Evolutionary conservation across 2,329 filamentous ascomycete species (phyloP).

Genomic region (Polychaeton citri): DNA sequence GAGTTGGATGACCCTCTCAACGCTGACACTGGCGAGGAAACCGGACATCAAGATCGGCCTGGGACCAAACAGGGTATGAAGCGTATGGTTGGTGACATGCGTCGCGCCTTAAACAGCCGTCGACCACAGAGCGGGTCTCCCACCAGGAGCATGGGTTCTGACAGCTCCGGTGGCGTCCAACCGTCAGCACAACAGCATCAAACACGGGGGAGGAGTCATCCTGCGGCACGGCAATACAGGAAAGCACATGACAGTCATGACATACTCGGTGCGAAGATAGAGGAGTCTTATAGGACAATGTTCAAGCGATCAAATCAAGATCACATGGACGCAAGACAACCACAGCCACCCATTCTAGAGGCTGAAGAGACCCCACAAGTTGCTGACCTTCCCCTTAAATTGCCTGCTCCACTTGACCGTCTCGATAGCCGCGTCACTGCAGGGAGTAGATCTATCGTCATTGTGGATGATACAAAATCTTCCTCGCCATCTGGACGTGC

Average conservation of each 20-base stretch:
- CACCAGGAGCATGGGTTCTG: conserved; percentile 8
- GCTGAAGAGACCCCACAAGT: background rate
- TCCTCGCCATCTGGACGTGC: background rate
- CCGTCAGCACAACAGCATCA: conserved; percentile 44
- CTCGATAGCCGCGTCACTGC: conserved; percentile 49
- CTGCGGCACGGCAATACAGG: conserved; percentile 14
- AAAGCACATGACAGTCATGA: conserved; percentile 35
- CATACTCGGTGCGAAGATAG: conserved; percentile 46
- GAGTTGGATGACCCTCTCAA: conserved; percentile 17
- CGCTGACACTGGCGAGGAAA: conserved; percentile 23
- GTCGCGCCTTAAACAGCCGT: conserved; percentile 58
- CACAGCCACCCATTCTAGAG: background rate
- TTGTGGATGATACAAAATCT: conserved; percentile 55
- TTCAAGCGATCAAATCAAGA: conserved; percentile 7
- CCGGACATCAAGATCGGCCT: conserved; percentile 34
- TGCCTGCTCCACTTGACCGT: conserved; percentile 7
- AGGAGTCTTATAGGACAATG: conserved; percentile 14
- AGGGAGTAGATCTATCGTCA: conserved; percentile 83
- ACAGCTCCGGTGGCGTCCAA: conserved; percentile 13
- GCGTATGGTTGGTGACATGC: conserved; percentile 74
- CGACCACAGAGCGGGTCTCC: conserved; percentile 8
- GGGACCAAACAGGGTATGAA: conserved; percentile 51
- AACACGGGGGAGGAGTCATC: conserved; percentile 4
- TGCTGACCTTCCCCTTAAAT: background rate
- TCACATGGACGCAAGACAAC: background rate